A percentile compares a stretch with the other conserved stretches of the same genome.
Evolutionary conservation across 805 yeast genomes (phyloP).

Genomic region (Candida pseudofarinosa): DNA sequence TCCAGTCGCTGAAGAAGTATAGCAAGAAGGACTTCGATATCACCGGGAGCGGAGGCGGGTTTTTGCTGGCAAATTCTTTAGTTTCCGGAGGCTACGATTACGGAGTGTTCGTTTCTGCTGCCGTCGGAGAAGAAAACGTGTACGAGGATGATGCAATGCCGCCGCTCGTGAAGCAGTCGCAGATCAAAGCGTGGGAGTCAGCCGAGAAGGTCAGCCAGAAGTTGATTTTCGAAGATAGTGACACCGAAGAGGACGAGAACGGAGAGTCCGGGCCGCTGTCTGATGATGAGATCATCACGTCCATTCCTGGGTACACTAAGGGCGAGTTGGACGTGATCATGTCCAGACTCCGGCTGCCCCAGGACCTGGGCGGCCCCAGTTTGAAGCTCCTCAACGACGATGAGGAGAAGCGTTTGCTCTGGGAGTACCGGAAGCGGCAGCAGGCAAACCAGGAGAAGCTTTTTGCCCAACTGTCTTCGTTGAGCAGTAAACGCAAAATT

Average conservation of each 20-base stretch:
- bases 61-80: slow-evolving; percentile 21
- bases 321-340: slow-evolving; percentile 28
- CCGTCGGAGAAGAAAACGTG: slow-evolving; percentile 12
- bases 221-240: slow-evolving; percentile 31
- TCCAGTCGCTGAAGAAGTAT: slow-evolving; percentile 31
- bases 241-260: slow-evolving; percentile 16
- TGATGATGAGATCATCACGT: slow-evolving; percentile 13
- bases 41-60: slow-evolving; percentile 14
- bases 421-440: slow-evolving; percentile 28
- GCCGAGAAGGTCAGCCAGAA: slow-evolving; percentile 37
- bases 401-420: slow-evolving; percentile 22
- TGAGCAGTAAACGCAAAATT: slow-evolving; percentile 32
- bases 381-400: slow-evolving; percentile 8
- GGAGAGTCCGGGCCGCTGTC: slow-evolving; percentile 8
- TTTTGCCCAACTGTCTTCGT: slow-evolving; percentile 29
- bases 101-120: neutral
- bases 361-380: slow-evolving; percentile 1
- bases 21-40: slow-evolving; percentile 13
- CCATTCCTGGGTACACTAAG: slow-evolving; percentile 39
- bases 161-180: slow-evolving; percentile 37
- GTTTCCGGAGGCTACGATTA: neutral
- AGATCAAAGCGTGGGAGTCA: slow-evolving; percentile 42
- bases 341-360: slow-evolving; percentile 13
- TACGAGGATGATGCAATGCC: slow-evolving; percentile 19
- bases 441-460: slow-evolving; percentile 30